Evolutionary conservation across 345 rosid species (phyloP), one percentile per base, ranked within the genome.

Genomic region (Brassica nigra): DNA sequence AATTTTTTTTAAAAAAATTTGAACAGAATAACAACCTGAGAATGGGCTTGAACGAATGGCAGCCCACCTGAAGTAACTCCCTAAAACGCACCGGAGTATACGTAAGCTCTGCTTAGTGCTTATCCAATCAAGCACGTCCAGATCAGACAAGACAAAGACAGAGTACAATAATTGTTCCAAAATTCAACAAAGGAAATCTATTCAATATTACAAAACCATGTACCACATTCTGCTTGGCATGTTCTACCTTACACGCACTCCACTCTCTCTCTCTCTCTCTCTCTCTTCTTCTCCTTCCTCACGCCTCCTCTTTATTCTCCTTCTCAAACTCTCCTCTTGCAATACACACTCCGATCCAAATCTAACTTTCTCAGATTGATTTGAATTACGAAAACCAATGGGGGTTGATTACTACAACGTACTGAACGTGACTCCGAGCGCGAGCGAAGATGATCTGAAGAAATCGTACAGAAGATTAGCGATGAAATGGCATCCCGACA

Each of bases 401-500:
- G 99, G 94, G 3, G 88, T 95, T 3, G 97, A 92, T 83, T 95
- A 92, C 91, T 95, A 92, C 84, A 92, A 91, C 62, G 70, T 95
- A n/a, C 89, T 95, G 37, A 86, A 86, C 66, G 91, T 95, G 79
- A 77, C 81, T 74, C 88, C 85, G 65, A 79, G 55, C 78, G 94
- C 94, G 1, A 86, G 82, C 29, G 97, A 92, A 8, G 97, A 95
- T 2, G 99, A 95, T 77, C 86, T 95, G 16, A 89, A 85, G 68
- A 89, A 80, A 82, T 88, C 97, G 0, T 95, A 89, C 90, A 84
- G 85, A 62, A 82, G 90, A 70, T 77, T 91, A 29, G 98, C 97
- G 5, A 94, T 90, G 95, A 91, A 76, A 82, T 94, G 95, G 94
- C 98, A 94, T 66, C 98, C 98, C 1, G 98, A 93, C 85, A 93